These are phyloP conservation scores for Xylariaceae sp. DNA, from an alignment of 2,329 filamentous ascomycete genomes.

Conservation along the genomic window DNA sequence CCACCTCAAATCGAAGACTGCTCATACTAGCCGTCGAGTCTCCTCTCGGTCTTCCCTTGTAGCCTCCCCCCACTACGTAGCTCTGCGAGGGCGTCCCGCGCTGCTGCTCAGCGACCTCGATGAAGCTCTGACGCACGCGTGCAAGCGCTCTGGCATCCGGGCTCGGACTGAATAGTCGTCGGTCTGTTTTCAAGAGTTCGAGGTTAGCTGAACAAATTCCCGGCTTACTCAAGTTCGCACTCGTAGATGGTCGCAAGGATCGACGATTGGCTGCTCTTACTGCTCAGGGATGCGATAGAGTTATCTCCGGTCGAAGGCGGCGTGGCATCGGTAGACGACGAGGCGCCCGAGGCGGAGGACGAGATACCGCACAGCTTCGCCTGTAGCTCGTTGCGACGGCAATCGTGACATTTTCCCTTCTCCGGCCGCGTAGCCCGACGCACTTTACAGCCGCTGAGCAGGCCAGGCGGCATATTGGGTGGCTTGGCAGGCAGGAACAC, in stretches of 20 bases:
- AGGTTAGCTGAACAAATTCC: too few species aligned
- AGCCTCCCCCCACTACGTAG: background rate
- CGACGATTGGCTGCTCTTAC: slow-evolving; percentile 2
- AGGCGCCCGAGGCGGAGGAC: too few species aligned
- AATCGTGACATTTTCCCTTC: slow-evolving; percentile 15
- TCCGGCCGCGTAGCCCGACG: slow-evolving; percentile 18
- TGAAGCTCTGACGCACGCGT: slow-evolving; percentile 4
- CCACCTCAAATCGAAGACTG: too few species aligned
- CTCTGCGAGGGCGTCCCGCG: background rate
- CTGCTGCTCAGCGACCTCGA: slow-evolving; percentile 3
- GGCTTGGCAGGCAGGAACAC: slow-evolving; percentile 16
- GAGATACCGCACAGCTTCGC: too few species aligned
- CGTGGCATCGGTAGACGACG: background rate
- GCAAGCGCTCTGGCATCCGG: slow-evolving; percentile 1
- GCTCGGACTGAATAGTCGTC: background rate
- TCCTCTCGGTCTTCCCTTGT: background rate
- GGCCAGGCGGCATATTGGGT: slow-evolving; percentile 14
- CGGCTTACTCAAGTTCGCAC: background rate
- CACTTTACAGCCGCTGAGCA: slow-evolving; percentile 13
- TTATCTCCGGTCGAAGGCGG: background rate
- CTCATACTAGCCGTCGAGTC: background rate
- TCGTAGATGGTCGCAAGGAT: background rate
- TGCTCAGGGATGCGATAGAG: background rate
- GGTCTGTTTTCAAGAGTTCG: slow-evolving; percentile 1
- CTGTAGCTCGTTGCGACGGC: background rate